These are phyloP conservation scores for Austroboletus eburneus DNA, from an alignment of 768 basidiomycete genomes.

Conservation along the genomic window DNA sequence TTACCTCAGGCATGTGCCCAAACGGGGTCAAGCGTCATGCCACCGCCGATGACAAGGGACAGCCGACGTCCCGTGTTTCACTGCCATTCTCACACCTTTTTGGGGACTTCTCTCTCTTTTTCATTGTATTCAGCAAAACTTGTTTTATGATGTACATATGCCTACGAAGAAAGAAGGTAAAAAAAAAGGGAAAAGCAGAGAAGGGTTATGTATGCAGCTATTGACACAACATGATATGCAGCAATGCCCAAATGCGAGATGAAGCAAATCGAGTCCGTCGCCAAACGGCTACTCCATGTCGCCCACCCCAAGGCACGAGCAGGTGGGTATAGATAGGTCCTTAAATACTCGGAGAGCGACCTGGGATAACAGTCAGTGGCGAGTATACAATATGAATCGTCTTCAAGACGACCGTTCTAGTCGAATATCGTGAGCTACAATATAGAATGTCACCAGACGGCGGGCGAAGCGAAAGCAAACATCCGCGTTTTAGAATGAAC, in stretches of 20 bases:
- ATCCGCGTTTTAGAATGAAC: slow-evolving; percentile 50
- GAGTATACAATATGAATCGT: slow-evolving; percentile 22
- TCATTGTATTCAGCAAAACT: slow-evolving; percentile 26
- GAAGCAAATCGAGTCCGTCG: slow-evolving; percentile 23
- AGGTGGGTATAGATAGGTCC: slow-evolving; percentile 32
- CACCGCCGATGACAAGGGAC: neutral
- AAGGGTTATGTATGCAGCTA: slow-evolving; percentile 28
- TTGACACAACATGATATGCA: slow-evolving; percentile 37
- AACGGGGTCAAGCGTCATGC: neutral
- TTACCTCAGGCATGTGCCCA: slow-evolving; percentile 6
- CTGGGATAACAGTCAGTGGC: slow-evolving; percentile 8
- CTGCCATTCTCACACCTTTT: too few relatives aligned
- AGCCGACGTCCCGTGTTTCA: slow-evolving; percentile 9
- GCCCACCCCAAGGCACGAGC: slow-evolving; percentile 18
- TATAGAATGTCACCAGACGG: slow-evolving; percentile 48
- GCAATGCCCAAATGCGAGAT: slow-evolving; percentile 26
- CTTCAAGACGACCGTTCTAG: slow-evolving; percentile 30
- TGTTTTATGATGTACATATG: slow-evolving; percentile 34
- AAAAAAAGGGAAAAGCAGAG: too few relatives aligned
- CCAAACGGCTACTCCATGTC: slow-evolving; percentile 21
- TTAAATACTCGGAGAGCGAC: slow-evolving; percentile 26
- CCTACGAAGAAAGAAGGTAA: slow-evolving; percentile 27
- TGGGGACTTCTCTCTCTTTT: too few relatives aligned
- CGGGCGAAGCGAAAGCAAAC: slow-evolving; percentile 60
- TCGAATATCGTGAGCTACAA: slow-evolving; percentile 21